Conservation (phyloP, 2,329 filamentous ascomycete genomes). For the Rhynchosporium secalis region DNA sequence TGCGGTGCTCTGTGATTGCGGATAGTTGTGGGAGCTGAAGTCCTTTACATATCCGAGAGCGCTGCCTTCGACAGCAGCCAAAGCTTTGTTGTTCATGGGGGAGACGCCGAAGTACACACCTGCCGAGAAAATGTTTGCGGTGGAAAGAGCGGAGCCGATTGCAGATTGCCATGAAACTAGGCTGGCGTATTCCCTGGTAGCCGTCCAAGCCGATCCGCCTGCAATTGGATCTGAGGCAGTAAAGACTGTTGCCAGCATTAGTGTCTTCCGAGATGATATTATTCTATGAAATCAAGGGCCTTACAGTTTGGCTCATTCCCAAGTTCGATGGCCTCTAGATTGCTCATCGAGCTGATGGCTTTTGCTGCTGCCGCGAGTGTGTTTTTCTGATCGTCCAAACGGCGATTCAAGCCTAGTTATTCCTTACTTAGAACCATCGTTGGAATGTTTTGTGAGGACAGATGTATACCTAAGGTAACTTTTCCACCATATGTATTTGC, state of each 20-base stretch:
- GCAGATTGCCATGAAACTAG: slow-evolving; percentile 33
- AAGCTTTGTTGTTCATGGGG: slow-evolving; percentile 35
- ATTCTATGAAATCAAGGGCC: slow-evolving; percentile 26
- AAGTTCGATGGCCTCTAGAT: slow-evolving; percentile 55
- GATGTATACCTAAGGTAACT: slow-evolving; percentile 47
- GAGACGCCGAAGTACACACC: slow-evolving; percentile 34
- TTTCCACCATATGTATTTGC: slow-evolving; percentile 50
- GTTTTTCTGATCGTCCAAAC: slow-evolving; percentile 53
- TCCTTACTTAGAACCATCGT: not conserved
- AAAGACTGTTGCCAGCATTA: too few species aligned
- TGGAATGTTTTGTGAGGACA: too few species aligned
- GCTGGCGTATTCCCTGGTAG: slow-evolving; percentile 8
- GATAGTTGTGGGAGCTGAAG: slow-evolving; percentile 41
- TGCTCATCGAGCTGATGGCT: slow-evolving; percentile 47
- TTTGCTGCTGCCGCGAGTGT: slow-evolving; percentile 52
- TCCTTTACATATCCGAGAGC: slow-evolving; percentile 33
- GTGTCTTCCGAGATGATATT: too few species aligned
- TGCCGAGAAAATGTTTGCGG: slow-evolving; percentile 33
- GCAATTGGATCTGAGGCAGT: too few species aligned
- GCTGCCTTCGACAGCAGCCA: slow-evolving; percentile 32
- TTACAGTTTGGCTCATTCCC: slow-evolving; percentile 59
- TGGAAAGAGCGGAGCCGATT: slow-evolving; percentile 30
- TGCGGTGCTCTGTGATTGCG: slow-evolving; percentile 40
- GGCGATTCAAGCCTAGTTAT: slow-evolving; percentile 50
- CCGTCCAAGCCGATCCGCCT: too few species aligned